Evolutionary conservation across 805 yeast species (phyloP).

Genomic region (Teunomyces barrocoloradensis): DNA sequence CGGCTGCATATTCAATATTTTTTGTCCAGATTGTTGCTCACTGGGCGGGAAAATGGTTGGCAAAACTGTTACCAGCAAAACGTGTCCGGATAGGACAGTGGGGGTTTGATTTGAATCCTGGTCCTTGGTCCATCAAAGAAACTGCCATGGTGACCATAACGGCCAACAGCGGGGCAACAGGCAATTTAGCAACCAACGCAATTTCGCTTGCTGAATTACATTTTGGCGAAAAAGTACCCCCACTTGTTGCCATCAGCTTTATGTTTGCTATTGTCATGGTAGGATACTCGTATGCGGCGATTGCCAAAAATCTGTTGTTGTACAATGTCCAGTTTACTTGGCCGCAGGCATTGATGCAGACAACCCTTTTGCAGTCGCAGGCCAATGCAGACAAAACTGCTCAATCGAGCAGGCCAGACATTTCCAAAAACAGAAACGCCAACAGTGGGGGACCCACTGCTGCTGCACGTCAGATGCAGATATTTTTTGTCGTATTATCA

Average conservation of each 20-base stretch:
- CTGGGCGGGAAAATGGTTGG: constrained; percentile 47
- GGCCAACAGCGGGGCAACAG: constrained; percentile 53
- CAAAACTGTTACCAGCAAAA: constrained; percentile 37
- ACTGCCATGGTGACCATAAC: constrained; percentile 51
- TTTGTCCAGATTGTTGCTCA: constrained; percentile 51
- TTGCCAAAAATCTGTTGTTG: constrained; percentile 44
- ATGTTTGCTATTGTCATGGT: constrained; percentile 53
- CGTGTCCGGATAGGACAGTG: constrained; percentile 16
- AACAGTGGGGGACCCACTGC: too few species aligned
- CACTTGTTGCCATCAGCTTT: constrained; percentile 39
- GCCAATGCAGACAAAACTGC: constrained; percentile 10
- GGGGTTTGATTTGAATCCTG: constrained; percentile 45
- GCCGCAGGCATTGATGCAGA: constrained; percentile 52
- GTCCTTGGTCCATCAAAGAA: constrained; percentile 57
- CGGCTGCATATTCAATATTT: constrained; percentile 51
- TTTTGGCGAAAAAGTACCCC: constrained; percentile 36
- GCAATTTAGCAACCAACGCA: constrained; percentile 48
- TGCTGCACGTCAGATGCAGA: constrained; percentile 28
- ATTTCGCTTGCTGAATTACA: constrained; percentile 46
- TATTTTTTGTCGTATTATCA: constrained; percentile 34
- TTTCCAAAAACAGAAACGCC: too few species aligned
- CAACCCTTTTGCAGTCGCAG: constrained; percentile 40
- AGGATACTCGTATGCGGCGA: constrained; percentile 53
- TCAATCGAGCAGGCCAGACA: constrained; percentile 10
- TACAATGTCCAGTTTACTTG: constrained; percentile 50